These are phyloP conservation scores for Piper betle DNA, from an alignment of 164 flowering plant species.

Conservation along the genomic window DNA sequence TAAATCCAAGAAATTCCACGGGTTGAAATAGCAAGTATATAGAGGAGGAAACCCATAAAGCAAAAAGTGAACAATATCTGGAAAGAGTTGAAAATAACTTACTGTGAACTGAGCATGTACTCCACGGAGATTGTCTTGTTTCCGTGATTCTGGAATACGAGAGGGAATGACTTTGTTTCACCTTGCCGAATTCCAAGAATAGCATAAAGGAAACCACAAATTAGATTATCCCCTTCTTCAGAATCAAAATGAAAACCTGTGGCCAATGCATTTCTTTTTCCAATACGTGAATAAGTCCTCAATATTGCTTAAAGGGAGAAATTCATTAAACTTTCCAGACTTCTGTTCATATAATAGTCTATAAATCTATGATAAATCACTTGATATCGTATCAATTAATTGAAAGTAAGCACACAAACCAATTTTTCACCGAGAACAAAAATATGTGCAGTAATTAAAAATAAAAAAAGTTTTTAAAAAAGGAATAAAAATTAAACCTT, in stretches of 20 bases:
- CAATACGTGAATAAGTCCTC: neutral
- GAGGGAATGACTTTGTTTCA: constrained; percentile 77
- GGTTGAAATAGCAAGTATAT: neutral
- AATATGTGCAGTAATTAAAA: no score
- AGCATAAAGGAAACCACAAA: constrained; percentile 78
- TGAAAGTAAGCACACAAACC: no score
- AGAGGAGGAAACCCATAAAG: neutral
- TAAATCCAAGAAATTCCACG: neutral
- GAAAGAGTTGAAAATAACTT: constrained; percentile 20
- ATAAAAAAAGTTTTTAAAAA: no score
- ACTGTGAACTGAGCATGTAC: constrained; percentile 73
- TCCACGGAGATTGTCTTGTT: constrained; percentile 78
- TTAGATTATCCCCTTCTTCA: constrained; percentile 66
- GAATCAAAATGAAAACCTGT: constrained; percentile 86
- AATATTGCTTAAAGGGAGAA: no score
- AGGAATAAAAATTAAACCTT: no score
- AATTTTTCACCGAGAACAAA: no score
- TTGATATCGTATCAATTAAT: no score
- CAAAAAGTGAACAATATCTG: neutral
- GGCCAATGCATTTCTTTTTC: neutral
- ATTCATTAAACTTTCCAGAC: neutral
- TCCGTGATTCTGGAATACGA: constrained; percentile 79
- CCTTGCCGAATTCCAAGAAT: constrained; percentile 63
- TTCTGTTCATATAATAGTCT: neutral
- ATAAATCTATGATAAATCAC: neutral